A percentile compares a stretch with the other conserved stretches of the same genome.
Evolutionary conservation across 305 asterid species (phyloP).

Genomic region (Fraxinus sp.): DNA sequence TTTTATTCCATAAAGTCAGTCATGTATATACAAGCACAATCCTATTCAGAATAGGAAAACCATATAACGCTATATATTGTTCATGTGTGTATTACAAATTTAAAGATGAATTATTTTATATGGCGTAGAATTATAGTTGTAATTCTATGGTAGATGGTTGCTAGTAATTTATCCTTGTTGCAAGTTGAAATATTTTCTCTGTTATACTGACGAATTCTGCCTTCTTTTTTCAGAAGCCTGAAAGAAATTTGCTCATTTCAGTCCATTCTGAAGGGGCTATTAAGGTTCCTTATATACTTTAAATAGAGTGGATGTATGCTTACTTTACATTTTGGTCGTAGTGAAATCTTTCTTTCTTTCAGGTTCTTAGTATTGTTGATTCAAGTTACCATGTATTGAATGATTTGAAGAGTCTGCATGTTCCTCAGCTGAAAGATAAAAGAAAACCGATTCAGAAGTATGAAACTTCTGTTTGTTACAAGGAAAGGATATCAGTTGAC

Average conservation of each 20-base stretch:
- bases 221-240: slow-evolving; percentile 69
- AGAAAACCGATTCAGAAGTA: slow-evolving; percentile 48
- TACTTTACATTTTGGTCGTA: slow-evolving; percentile 26
- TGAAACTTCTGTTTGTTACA: slow-evolving; percentile 52
- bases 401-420: slow-evolving; percentile 63
- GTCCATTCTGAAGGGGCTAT: slow-evolving; percentile 97
- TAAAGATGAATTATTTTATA: background rate
- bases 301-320: slow-evolving; percentile 15
- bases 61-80: background rate
- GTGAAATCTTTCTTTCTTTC: slow-evolving; percentile 24
- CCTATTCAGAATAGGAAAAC: background rate
- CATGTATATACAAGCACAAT: background rate
- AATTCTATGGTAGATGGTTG: background rate
- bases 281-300: slow-evolving; percentile 52
- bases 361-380: slow-evolving; percentile 92
- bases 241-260: slow-evolving; percentile 74
- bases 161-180: background rate
- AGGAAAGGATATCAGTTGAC: slow-evolving; percentile 63
- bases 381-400: slow-evolving; percentile 72
- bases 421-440: slow-evolving; percentile 52
- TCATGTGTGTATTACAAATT: background rate
- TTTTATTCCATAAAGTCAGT: background rate
- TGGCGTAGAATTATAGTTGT: background rate
- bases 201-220: slow-evolving; percentile 24
- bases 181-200: slow-evolving; percentile 13